Conservation (phyloP, 441 rosid species). For the Raphanus hybrid region DNA sequence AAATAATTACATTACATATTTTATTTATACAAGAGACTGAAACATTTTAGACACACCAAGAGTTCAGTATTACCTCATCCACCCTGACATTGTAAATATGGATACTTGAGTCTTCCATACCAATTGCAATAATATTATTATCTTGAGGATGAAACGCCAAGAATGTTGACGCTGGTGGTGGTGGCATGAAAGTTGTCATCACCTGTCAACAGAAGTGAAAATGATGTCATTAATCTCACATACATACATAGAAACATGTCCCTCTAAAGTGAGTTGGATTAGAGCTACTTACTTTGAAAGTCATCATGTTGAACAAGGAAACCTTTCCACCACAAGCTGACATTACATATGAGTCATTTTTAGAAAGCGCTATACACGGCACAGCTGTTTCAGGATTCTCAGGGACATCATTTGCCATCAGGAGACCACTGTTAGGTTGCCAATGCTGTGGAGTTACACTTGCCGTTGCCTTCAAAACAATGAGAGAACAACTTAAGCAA, state of each 20-base stretch:
- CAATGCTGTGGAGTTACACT: slow-evolving; percentile 57
- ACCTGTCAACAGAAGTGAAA: slow-evolving; percentile 49
- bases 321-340: slow-evolving; percentile 84
- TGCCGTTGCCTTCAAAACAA: slow-evolving; percentile 57
- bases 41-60: neutral
- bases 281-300: slow-evolving; percentile 58
- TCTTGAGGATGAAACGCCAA: slow-evolving; percentile 91
- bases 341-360: slow-evolving; percentile 83
- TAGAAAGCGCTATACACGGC: slow-evolving; percentile 73
- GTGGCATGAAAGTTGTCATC: slow-evolving; percentile 86
- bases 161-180: slow-evolving; percentile 84
- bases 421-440: slow-evolving; percentile 69
- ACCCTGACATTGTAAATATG: slow-evolving; percentile 86
- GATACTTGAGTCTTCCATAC: slow-evolving; percentile 85
- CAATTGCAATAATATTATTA: slow-evolving; percentile 86
- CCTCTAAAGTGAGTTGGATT: neutral
- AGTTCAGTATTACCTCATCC: slow-evolving; percentile 63
- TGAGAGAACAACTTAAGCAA: neutral
- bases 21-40: neutral
- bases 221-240: slow-evolving; percentile 13
- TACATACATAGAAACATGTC: neutral
- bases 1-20: neutral
- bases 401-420: slow-evolving; percentile 62
- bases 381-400: slow-evolving; percentile 58
- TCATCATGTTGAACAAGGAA: slow-evolving; percentile 80